Percentiles rank a stretch among this genome's conserved stretches.
Evolutionary conservation across 768 basidiomycete species (phyloP).

Genomic region (Lactifluus rugatus): DNA sequence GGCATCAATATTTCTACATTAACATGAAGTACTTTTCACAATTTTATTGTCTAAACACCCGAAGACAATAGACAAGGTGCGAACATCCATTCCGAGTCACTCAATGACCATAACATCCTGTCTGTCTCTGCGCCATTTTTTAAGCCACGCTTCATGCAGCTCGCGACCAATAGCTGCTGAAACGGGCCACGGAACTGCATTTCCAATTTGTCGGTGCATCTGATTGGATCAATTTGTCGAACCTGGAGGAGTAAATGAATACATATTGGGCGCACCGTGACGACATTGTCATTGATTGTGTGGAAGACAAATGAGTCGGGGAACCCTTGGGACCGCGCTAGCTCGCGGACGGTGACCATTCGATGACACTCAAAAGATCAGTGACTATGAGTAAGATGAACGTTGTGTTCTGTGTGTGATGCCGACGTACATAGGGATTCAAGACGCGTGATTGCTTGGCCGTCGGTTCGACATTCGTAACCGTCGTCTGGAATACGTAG

Average conservation of each 20-base stretch:
- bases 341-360: slow-evolving; percentile 64
- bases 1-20: too few species aligned
- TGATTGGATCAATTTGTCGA: slow-evolving; percentile 21
- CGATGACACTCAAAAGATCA: slow-evolving; percentile 44
- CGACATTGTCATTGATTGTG: slow-evolving; percentile 40
- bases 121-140: slow-evolving; percentile 24
- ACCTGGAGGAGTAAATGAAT: too few species aligned
- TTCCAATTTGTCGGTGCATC: slow-evolving; percentile 78
- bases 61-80: too few species aligned
- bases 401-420: neutral
- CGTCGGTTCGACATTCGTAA: slow-evolving; percentile 69
- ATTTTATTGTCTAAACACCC: too few species aligned
- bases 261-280: slow-evolving; percentile 40
- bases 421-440: slow-evolving; percentile 47
- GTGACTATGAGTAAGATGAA: too few species aligned
- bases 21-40: too few species aligned
- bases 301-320: slow-evolving; percentile 64
- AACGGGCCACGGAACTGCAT: slow-evolving; percentile 65
- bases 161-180: slow-evolving; percentile 55
- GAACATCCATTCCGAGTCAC: too few species aligned
- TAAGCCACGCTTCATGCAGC: slow-evolving; percentile 41
- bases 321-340: slow-evolving; percentile 75
- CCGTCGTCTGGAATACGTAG: slow-evolving; percentile 58
- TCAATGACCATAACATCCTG: slow-evolving; percentile 13
- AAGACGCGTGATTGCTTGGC: slow-evolving; percentile 68